phyloP scores from a whole-genome alignment of 208 protist genomes.

The Porcisia deanei region DNA sequence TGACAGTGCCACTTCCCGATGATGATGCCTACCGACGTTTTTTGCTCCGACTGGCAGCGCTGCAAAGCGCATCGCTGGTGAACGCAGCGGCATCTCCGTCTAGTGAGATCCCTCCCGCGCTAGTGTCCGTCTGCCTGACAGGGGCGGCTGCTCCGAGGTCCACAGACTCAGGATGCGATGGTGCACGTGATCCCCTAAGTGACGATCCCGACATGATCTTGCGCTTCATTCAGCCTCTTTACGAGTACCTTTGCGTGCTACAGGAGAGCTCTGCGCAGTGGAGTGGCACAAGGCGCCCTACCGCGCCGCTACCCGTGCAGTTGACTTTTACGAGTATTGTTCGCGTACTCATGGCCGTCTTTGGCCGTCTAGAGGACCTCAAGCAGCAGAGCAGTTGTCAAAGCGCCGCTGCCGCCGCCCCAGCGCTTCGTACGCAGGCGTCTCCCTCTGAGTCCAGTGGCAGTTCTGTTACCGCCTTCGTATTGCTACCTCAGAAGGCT shows the following conservation, averaged over 20 bases:
- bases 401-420: background rate
- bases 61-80: conserved; percentile 2
- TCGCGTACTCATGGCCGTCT: conserved; percentile 34
- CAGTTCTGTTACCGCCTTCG: conserved; percentile 21
- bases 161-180: background rate
- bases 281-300: background rate
- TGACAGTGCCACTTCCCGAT: conserved; percentile 35
- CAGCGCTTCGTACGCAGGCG: conserved; percentile 5
- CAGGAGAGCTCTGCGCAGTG: conserved; percentile 5
- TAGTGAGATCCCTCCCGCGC: background rate
- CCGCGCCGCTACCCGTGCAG: conserved; percentile 7
- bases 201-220: conserved; percentile 25
- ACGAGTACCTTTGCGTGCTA: conserved; percentile 38
- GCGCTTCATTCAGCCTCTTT: conserved; percentile 39
- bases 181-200: background rate
- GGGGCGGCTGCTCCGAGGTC: background rate
- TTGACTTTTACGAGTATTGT: conserved; percentile 53
- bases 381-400: conserved; percentile 49
- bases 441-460: background rate
- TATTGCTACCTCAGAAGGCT: conserved; percentile 76
- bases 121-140: conserved; percentile 10
- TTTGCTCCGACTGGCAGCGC: conserved; percentile 42
- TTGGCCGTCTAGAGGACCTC: conserved; percentile 46
- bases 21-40: conserved; percentile 63
- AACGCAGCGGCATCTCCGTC: background rate